Evolutionary conservation across 495 filamentous ascomycete genomes (phyloP), one percentile per base, ranked within the genome.

Genomic region (Hypoxylon cercidicola): DNA sequence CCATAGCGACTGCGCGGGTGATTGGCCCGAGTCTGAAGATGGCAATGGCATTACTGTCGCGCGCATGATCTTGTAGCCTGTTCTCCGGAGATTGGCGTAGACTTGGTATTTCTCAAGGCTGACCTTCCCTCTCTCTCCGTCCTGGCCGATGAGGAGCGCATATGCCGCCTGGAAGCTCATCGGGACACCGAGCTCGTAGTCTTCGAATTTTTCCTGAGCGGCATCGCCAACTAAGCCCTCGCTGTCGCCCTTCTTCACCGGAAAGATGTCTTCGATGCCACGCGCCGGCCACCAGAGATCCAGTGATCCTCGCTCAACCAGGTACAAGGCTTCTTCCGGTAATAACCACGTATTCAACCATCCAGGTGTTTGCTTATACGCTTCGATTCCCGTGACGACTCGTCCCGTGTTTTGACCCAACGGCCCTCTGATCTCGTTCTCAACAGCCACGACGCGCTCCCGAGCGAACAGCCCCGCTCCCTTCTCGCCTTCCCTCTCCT

Each of bases 161-260:
- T 97, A 99, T 1, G 90, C 93, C 4, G 90, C 93, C 74, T 98
- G 91, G 25, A 97, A 74, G 67, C 91, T 95, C 82, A 98, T 89
- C 0, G 94, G 92, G 18, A 93, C 77, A 0, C 88, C 90, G 7
- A 81, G 70, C n/a, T 89, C 83, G 62, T 80, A 79, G 54, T 83
- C 80, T 23, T 81, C 79, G 52, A 66, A 45, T 11, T 61, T 65
- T 13, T 64, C 53, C 9, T 60, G 25, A 7, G 61, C 18, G 13
- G 71, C 68, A 15, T 66, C 68, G 5, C 46, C 68, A 11, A 4
- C 21, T 1, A 56, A 56, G 4, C 53, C 70, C 25, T 61, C 69
- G 10, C 40, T 68, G 3, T 63, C 69, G 3, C 62, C 60, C 23
- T 69, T 70, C 25, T 62, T 60, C 3, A 57, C 52, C 6, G 76